Base-by-base conservation (phyloP, 257 asterid genomes). In the Solanum bukasovii region DNA sequence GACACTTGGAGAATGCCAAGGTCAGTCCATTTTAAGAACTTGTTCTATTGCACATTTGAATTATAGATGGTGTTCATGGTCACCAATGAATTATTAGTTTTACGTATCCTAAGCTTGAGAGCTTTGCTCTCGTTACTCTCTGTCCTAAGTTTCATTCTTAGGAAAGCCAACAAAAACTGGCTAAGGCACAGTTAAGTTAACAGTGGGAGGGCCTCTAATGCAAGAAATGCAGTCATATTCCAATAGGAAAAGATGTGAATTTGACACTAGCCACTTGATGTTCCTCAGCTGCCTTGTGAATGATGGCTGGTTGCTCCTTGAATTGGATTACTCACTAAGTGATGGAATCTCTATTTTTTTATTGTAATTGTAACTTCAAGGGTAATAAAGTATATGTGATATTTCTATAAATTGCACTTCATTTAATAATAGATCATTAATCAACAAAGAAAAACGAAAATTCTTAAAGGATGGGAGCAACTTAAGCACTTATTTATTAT, bases 1-100 rank as follows among this genome's bases (percentile, higher is more conserved):
- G 90, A 91, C 98, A 97, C 97, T 91, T 97, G 93, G 99, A 97
- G 89, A 90, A 93, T 90, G 96, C 99, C 88, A 93, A 94, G 98
- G 98, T 95, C 89, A 86, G 85, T 87, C 85, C 34, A 71, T 20
- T 34, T 20, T 83, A 73, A 44, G 85, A 81, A 81, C 68, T 82
- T 82, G 70, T 82, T 82, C 71, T 82, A 52, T 65, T 82, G 70
- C 86, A 49, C 42, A 82, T 49, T 44, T 82, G 86, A 68, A 18
- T 18, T 82, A 31, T 29, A 31, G 71, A 82, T 82, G 86, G 86
- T 29, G 86, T 82, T 82, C 61, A 82, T 49, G 31, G 70, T 27
- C 44, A 82, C 23, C 86, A 49, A 82, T 81, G 44, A 49, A 46
- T 82, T 49, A 82, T 31, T 49, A 52, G 86, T 49, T 49, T 9